Conservation (phyloP, 441 rosid species). For the Macaranga tanarius region DNA sequence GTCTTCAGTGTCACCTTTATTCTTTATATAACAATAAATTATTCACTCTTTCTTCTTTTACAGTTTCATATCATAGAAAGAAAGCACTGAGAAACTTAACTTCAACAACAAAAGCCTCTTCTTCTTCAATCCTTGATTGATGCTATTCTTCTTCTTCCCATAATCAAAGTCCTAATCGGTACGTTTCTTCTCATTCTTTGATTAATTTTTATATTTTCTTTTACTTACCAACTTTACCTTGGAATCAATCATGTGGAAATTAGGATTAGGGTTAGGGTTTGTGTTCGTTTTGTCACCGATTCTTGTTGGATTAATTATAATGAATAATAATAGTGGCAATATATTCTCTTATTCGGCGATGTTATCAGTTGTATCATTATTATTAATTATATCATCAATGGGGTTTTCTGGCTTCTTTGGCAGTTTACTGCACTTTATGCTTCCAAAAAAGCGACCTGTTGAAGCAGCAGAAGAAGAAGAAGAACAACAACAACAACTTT, state of each 20-base stretch:
- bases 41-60: too few relatives aligned
- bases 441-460: slow-evolving; percentile 53
- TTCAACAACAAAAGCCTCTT: too few relatives aligned
- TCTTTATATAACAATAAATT: too few relatives aligned
- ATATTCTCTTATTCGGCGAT: slow-evolving; percentile 10
- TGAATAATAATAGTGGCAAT: not conserved
- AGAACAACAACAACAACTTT: not conserved
- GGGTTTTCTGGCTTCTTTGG: slow-evolving; percentile 42
- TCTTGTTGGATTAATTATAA: slow-evolving; percentile 13
- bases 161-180: slow-evolving; percentile 44
- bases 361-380: slow-evolving; percentile 23
- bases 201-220: not conserved
- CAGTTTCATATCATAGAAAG: too few relatives aligned
- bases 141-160: slow-evolving; percentile 24
- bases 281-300: slow-evolving; percentile 24
- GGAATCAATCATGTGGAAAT: slow-evolving; percentile 7
- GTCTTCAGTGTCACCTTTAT: too few relatives aligned
- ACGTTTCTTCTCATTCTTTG: slow-evolving; percentile 26
- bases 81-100: too few relatives aligned
- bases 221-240: slow-evolving; percentile 19
- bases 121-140: slow-evolving; percentile 11
- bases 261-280: slow-evolving; percentile 31
- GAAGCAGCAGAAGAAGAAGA: slow-evolving; percentile 26
- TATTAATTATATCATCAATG: slow-evolving; percentile 17
- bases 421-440: slow-evolving; percentile 53